These are phyloP conservation scores for Nicotiana benthamiana DNA, from an alignment of 257 asterid species.

Conservation along the genomic window DNA sequence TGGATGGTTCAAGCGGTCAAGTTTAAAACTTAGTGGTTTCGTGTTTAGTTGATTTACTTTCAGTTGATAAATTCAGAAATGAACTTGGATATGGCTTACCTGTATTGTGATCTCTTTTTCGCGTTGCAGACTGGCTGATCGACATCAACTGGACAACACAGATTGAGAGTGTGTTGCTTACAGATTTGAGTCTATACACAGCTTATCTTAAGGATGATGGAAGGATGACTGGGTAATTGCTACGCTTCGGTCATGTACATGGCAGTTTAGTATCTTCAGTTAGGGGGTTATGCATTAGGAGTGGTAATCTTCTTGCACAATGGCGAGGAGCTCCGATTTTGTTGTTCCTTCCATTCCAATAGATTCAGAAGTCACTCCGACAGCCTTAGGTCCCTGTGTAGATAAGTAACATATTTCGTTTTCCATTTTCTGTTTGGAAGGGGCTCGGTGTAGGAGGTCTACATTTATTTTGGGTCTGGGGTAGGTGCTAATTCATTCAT, in stretches of 20 bases:
- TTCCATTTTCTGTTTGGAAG: background rate
- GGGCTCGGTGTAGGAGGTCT: background rate
- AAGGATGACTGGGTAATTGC: background rate
- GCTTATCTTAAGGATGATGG: background rate
- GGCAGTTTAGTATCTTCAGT: slow-evolving; percentile 4
- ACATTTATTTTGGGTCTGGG: background rate
- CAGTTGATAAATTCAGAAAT: background rate
- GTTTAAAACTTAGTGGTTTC: background rate
- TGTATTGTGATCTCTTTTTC: background rate
- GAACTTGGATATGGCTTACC: no score
- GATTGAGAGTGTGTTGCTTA: background rate
- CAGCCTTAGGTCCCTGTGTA: background rate
- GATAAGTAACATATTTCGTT: background rate
- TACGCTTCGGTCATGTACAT: background rate
- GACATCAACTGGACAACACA: background rate
- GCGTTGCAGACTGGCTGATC: background rate
- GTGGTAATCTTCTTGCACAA: background rate
- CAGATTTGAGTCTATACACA: background rate
- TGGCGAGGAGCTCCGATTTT: slow-evolving; percentile 5
- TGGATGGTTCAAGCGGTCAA: background rate
- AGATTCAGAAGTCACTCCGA: background rate
- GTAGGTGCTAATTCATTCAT: slow-evolving; percentile 3
- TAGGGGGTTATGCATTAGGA: background rate
- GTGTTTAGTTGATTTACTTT: background rate
- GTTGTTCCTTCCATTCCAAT: slow-evolving; percentile 1